Conservation (phyloP, 352 stramenopile species). For the Phytopythium vexans region DNA sequence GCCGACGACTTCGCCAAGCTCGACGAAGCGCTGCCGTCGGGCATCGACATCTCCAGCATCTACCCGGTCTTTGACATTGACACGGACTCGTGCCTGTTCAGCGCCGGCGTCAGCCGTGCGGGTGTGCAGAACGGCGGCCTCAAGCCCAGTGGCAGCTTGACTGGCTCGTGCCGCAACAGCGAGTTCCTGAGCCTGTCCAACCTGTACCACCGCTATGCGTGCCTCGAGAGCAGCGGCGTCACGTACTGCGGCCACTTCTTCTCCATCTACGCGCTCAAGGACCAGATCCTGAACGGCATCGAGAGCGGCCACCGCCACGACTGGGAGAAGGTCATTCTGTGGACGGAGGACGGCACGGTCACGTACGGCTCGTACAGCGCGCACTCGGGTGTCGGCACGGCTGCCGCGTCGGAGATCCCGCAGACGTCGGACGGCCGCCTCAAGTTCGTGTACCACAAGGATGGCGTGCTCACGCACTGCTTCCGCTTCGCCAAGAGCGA, state of each 20-base stretch:
- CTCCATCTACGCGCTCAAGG: conserved; percentile 8
- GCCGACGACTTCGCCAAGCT: conserved; percentile 16
- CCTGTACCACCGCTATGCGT: conserved; percentile 15
- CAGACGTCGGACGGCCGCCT: conserved; percentile 3
- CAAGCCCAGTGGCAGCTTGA: conserved; percentile 18
- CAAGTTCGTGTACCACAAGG: conserved; percentile 18
- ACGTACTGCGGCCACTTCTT: conserved; percentile 14
- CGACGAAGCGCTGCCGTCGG: conserved; percentile 19
- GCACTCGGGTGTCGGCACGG: conserved; percentile 5
- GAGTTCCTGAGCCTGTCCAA: conserved; percentile 12
- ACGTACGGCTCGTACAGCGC: conserved; percentile 3
- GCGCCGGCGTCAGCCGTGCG: conserved; percentile 26
- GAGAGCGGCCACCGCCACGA: conserved; percentile 30
- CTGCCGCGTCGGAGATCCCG: conserved; percentile 2
- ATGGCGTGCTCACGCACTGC: conserved; percentile 1
- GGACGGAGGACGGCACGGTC: conserved; percentile 15
- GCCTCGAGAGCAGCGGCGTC: conserved; percentile 1
- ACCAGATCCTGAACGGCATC: conserved; percentile 4
- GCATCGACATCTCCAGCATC: conserved; percentile 24
- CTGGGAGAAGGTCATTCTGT: conserved; percentile 38
- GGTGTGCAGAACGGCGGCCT: conserved; percentile 26
- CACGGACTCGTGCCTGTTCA: conserved; percentile 25
- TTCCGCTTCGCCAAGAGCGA: conserved; percentile 11
- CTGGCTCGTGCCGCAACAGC: conserved; percentile 8
- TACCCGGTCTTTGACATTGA: conserved; percentile 2